Percentiles rank a stretch among this genome's conserved stretches.
phyloP scores from a whole-genome alignment of 2,329 filamentous ascomycete genomes.

The Talaromyces atroroseus region DNA sequence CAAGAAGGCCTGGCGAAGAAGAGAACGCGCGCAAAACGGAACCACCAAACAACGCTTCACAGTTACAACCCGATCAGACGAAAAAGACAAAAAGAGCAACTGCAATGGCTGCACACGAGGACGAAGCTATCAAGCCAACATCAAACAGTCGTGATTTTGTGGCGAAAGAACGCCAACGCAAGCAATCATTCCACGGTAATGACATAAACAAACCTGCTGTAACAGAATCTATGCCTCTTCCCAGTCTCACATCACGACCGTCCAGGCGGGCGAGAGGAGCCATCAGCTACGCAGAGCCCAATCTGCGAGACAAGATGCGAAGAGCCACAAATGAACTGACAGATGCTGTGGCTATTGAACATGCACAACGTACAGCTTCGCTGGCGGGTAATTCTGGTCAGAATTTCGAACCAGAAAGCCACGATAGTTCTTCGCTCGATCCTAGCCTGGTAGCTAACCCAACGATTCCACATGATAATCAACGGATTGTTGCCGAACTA shows the following conservation, averaged over 20 bases:
- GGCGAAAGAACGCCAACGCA: background rate
- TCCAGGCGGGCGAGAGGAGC: constrained; percentile 62
- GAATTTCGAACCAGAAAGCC: constrained; percentile 8
- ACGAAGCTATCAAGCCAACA: background rate
- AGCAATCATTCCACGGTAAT: background rate
- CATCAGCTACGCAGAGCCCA: constrained; percentile 78
- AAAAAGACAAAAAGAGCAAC: constrained; percentile 5
- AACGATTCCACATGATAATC: background rate
- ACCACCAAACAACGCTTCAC: constrained; percentile 4
- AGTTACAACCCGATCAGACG: background rate
- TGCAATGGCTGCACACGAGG: background rate
- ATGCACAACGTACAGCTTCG: constrained; percentile 4
- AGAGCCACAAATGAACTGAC: constrained; percentile 70
- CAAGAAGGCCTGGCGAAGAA: constrained; percentile 3
- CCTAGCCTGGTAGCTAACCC: constrained; percentile 22
- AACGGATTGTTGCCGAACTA: constrained; percentile 17
- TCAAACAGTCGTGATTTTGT: background rate
- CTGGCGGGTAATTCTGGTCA: background rate
- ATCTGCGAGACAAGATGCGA: constrained; percentile 76
- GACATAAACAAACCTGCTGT: constrained; percentile 24
- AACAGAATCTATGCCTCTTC: constrained; percentile 30
- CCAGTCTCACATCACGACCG: constrained; percentile 44
- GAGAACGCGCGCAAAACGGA: constrained; percentile 12
- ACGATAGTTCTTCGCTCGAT: constrained; percentile 19
- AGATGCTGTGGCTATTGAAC: constrained; percentile 57